A percentile compares a stretch with the other conserved stretches of the same genome.
These are phyloP conservation scores for Dentipellis fragilis DNA, from an alignment of 768 basidiomycete genomes.

Conservation along the genomic window DNA sequence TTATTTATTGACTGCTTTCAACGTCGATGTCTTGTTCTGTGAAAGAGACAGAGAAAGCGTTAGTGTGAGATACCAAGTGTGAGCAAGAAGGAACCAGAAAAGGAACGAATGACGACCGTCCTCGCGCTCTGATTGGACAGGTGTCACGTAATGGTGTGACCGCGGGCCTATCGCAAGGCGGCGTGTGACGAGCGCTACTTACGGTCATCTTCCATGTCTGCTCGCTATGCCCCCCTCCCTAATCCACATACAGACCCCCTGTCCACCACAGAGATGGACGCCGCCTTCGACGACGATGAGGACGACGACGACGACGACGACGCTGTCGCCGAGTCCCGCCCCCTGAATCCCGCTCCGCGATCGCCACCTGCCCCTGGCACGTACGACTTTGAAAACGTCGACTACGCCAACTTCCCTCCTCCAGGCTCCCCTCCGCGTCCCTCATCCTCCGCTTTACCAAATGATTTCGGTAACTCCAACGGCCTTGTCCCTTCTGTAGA, in stretches of 20 bases:
- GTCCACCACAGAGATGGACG: constrained; percentile 62
- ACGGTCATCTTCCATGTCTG: constrained; percentile 26
- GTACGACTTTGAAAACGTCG: constrained; percentile 75
- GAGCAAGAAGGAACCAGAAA: neutral
- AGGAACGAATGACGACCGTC: neutral
- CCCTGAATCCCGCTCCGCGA: constrained; percentile 31
- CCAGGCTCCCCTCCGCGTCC: constrained; percentile 71
- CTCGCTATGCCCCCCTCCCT: constrained; percentile 61
- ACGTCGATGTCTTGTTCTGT: too few species aligned
- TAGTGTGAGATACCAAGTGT: neutral
- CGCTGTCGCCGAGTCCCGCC: constrained; percentile 35
- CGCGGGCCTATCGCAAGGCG: neutral
- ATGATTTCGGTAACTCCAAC: constrained; percentile 66
- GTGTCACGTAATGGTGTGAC: too few species aligned
- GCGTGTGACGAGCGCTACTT: neutral
- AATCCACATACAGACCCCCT: constrained; percentile 41
- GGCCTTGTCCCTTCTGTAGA: constrained; percentile 47
- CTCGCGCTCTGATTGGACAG: neutral
- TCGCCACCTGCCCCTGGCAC: constrained; percentile 21
- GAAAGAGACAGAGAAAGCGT: neutral
- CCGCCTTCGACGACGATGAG: constrained; percentile 77
- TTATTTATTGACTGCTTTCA: too few species aligned
- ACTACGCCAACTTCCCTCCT: constrained; percentile 70
- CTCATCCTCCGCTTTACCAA: constrained; percentile 55
- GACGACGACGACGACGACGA: constrained; percentile 52